phyloP scores from a whole-genome alignment of 306 rosid species.

The Quercus parvula region DNA sequence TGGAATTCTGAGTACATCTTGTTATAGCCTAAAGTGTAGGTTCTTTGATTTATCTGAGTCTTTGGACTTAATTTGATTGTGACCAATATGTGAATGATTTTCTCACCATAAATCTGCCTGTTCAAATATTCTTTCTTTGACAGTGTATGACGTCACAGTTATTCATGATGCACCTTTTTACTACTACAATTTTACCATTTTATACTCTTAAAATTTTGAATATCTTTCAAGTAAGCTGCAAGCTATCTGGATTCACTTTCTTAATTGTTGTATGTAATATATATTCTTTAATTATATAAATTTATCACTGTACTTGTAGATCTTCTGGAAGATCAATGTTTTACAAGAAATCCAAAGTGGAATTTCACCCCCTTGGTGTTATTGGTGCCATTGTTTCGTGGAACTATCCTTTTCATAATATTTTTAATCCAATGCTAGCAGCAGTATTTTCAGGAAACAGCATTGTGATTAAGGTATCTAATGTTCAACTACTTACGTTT shows the following conservation, averaged over 20 bases:
- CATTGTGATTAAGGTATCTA: constrained; percentile 78
- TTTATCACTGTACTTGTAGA: constrained; percentile 43
- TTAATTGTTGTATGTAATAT: background rate
- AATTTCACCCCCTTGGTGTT: constrained; percentile 93
- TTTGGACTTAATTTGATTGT: constrained; percentile 12
- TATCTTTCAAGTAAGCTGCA: background rate
- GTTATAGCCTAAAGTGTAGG: background rate
- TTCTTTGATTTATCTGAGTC: background rate
- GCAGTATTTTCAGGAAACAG: constrained; percentile 90
- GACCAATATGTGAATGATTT: constrained; percentile 4
- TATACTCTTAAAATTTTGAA: background rate
- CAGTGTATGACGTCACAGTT: background rate
- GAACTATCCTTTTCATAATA: constrained; percentile 92
- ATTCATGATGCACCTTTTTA: background rate
- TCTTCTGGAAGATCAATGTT: constrained; percentile 81
- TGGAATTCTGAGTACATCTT: background rate
- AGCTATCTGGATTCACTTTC: constrained; percentile 11
- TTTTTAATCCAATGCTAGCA: constrained; percentile 89
- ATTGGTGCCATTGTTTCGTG: constrained; percentile 90
- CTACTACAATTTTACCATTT: background rate
- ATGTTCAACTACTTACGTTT: constrained; percentile 10
- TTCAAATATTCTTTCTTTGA: background rate
- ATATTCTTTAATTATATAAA: constrained; percentile 1
- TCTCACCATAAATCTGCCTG: constrained; percentile 1
- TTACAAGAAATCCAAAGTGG: constrained; percentile 84